Base-by-base conservation (phyloP, 2,329 filamentous ascomycete genomes). In the Pleomassaria siparia region DNA sequence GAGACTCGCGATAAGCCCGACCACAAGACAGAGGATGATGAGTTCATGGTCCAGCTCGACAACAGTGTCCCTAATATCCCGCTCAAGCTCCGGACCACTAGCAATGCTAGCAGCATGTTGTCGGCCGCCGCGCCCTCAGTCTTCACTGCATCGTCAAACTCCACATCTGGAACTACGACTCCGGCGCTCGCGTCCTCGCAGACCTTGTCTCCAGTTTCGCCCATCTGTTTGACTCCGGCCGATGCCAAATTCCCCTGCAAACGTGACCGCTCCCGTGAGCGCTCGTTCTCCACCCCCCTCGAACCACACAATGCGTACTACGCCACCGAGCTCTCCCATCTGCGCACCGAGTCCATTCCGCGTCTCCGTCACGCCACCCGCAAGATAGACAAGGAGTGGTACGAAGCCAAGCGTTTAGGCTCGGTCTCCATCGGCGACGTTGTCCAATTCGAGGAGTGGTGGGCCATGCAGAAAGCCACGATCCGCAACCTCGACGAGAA, bases 311-410 rank as follows among this genome's bases (percentile, higher is more conserved):
- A 64, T 30, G 57, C 62, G 33, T 66, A 69, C 49, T 69, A 66
- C 37, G 54, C 54, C n/a, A 59, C 60, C 3, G 67, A 72, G 56
- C 56, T 72, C 28, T 67, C 66, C 15, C 66, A 74, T 39, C 53
- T 76, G 30, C 70, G 70, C 47, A 64, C 65, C 26, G 66, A 70
- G 45, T 63, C 69, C n/a, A 58, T 76, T 25, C 66, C 72, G 3
- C 72, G 74, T 43, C 69, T 78, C 46, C 71, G 72, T 26, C 75
- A 76, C 47, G 50, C 60, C 30, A 54, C 56, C 18, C 64, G 60
- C 55, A 62, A 67, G 39, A 63, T 73, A 16, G 66, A 70, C 36
- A 57, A 50, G 2, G 66, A 67, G 49, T 72, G 62, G 64, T 49
- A 53, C 33, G 64, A 70, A 39, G 55, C 54, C 47, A 64, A 69